Percentiles rank a stretch among this genome's conserved stretches.
These are phyloP conservation scores for Vachellia collinsii DNA, from an alignment of 306 rosid genomes.

Conservation along the genomic window DNA sequence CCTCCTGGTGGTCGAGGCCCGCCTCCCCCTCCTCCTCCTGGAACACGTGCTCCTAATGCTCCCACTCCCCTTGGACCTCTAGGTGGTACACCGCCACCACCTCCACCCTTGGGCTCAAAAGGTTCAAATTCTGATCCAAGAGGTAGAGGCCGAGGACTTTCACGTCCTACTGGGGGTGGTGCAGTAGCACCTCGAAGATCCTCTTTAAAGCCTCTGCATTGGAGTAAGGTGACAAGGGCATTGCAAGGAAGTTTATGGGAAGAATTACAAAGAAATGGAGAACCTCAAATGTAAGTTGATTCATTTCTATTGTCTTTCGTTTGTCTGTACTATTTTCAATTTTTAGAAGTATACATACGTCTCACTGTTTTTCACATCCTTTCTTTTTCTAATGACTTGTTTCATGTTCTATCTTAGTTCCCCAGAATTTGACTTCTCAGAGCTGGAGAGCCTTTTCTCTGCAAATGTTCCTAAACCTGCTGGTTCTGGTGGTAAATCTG, in stretches of 20 bases:
- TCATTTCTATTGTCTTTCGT: constrained; percentile 25
- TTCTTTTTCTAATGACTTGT: constrained; percentile 34
- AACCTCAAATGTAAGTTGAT: constrained; percentile 68
- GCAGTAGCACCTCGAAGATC: constrained; percentile 63
- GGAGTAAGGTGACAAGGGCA: constrained; percentile 92
- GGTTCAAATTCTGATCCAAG: constrained; percentile 55
- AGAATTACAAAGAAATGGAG: constrained; percentile 83
- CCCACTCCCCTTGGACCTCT: constrained; percentile 68
- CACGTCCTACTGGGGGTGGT: constrained; percentile 61
- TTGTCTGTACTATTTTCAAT: constrained; percentile 18
- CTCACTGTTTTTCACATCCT: constrained; percentile 34
- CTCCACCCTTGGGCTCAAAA: constrained; percentile 55
- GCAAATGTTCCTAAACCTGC: constrained; percentile 81
- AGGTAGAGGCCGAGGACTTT: constrained; percentile 87
- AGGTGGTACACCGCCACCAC: constrained; percentile 65
- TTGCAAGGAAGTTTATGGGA: constrained; percentile 98
- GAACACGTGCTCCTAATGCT: constrained; percentile 37
- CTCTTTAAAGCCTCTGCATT: constrained; percentile 81
- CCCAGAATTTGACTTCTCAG: constrained; percentile 88
- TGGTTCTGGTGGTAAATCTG: constrained; percentile 70
- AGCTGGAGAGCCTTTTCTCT: constrained; percentile 85
- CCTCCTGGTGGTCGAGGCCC: constrained; percentile 27
- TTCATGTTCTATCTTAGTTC: constrained; percentile 60
- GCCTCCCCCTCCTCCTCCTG: constrained; percentile 50
- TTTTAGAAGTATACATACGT: constrained; percentile 2